A percentile compares a stretch with the other conserved stretches of the same genome.
Evolutionary conservation across 202 grass and related monocot genomes (phyloP).

Genomic region (Eragrostis tef): DNA sequence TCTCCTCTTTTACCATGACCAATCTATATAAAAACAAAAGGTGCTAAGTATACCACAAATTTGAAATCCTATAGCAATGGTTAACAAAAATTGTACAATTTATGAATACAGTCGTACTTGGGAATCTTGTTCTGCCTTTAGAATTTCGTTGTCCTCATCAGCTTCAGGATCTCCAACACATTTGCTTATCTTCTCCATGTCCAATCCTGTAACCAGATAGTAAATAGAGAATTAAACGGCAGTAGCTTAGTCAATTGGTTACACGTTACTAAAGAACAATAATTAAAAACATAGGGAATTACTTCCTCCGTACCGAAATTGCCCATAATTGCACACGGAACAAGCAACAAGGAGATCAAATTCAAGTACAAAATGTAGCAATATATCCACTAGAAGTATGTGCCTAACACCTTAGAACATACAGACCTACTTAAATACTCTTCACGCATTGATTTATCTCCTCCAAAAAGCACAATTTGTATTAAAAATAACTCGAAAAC

Average conservation of each 20-base stretch:
- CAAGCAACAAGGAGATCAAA: too few relatives aligned
- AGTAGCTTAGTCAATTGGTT: neutral
- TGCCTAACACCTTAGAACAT: too few relatives aligned
- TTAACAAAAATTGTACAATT: conserved; percentile 17
- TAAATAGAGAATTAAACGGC: conserved; percentile 12
- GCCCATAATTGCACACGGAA: too few relatives aligned
- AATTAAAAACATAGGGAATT: conserved; percentile 40
- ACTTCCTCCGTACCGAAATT: too few relatives aligned
- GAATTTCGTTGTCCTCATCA: conserved; percentile 65
- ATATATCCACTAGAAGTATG: too few relatives aligned
- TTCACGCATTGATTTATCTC: too few relatives aligned
- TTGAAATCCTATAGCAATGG: conserved; percentile 20
- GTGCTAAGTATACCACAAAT: conserved; percentile 41
- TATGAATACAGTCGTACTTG: conserved; percentile 56
- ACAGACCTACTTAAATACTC: too few relatives aligned
- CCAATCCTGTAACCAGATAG: conserved; percentile 58
- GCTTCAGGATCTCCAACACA: conserved; percentile 85
- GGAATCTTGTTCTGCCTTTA: conserved; percentile 87
- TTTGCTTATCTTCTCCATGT: conserved; percentile 63
- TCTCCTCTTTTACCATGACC: conserved; percentile 75
- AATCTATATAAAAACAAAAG: conserved; percentile 58
- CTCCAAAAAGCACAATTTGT: too few relatives aligned
- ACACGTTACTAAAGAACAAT: neutral
- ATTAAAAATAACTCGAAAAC: too few relatives aligned
- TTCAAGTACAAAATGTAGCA: too few relatives aligned